These are phyloP conservation scores for Populus deltoides DNA, from an alignment of 345 rosid genomes.

Conservation along the genomic window DNA sequence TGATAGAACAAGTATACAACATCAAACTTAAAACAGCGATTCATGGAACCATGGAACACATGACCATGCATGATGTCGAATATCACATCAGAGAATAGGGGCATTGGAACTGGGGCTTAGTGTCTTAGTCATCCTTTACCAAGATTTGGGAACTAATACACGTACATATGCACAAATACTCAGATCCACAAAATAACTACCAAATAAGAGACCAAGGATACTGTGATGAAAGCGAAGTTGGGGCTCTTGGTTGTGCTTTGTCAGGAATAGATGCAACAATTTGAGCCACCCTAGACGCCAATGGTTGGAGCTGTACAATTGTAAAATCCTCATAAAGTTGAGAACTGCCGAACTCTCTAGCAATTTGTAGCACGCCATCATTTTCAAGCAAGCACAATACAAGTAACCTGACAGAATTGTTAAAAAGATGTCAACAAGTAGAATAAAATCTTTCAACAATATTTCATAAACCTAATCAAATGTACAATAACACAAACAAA, in stretches of 20 bases:
- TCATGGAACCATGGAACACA: neutral
- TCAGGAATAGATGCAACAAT: slow-evolving; percentile 84
- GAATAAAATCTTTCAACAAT: slow-evolving; percentile 1
- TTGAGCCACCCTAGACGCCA: slow-evolving; percentile 62
- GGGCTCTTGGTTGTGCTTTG: slow-evolving; percentile 63
- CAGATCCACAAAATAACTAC: slow-evolving; percentile 2
- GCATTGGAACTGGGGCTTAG: neutral
- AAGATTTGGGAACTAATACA: neutral
- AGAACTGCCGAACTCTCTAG: slow-evolving; percentile 46
- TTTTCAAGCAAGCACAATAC: slow-evolving; percentile 74
- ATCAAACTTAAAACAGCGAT: neutral
- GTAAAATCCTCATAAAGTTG: slow-evolving; percentile 24
- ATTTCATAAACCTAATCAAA: slow-evolving; percentile 1
- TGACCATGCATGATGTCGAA: neutral
- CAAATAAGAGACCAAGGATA: slow-evolving; percentile 57
- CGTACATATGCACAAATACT: neutral
- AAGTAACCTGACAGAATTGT: slow-evolving; percentile 62
- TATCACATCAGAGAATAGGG: neutral
- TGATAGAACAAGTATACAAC: neutral
- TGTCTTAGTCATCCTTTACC: neutral
- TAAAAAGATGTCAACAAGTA: slow-evolving; percentile 1
- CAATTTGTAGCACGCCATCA: slow-evolving; percentile 59
- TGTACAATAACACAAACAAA: neutral
- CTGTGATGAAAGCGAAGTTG: slow-evolving; percentile 71
- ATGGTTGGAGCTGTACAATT: slow-evolving; percentile 35